Base-by-base conservation (phyloP, 2,329 filamentous ascomycete species). In the Fusarium equiseti region DNA sequence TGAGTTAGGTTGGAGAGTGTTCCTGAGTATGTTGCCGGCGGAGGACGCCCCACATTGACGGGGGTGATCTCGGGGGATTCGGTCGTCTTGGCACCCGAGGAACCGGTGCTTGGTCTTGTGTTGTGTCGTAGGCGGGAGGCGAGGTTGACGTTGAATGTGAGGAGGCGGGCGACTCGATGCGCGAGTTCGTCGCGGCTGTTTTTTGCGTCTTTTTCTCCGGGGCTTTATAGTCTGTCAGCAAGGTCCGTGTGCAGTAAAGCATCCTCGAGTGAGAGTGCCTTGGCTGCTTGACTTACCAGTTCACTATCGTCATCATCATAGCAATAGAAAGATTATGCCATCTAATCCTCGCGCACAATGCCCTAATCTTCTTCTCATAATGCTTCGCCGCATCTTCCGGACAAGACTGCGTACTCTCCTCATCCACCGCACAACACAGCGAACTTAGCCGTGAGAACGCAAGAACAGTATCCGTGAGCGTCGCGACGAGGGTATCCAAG, bases 251-350 rank as follows among this genome's bases (percentile, higher is more conserved):
- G 50, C 18, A 26, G 26, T 26, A 8, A 27, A 27, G 27, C 9
- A 3, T 27, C 3, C 3, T 27, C 11, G 10, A 27, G 27, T 27
- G 9, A 9, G 26, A 26, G 26, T 26, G 26, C 9, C 26, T 9
- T 9, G 26, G 26, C 26, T 27, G 26, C 26, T 27, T 27, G 49
- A 54, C 68, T 71, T 72, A 81, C 79, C 80, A 81, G 70, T 81
- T 80, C 22, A 81, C 70, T 44, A 81, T 79, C 7, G 79, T 81
- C 74, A 79, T 80, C 75, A 81, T 80, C 76, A 81, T 79, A 18
- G 78, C 79, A 71, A 81, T 79, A n/a, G 79, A 80, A 22, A 81
- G 70, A 49, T 79, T 80, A 70, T 81, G 79, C 78, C 78, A 81
- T 31, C 77, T 76, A 11, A 81, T 76, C 8, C 80, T 73, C 4